Evolutionary conservation across 176 grass and related monocot species (phyloP).

Genomic region (Musa beccarii): DNA sequence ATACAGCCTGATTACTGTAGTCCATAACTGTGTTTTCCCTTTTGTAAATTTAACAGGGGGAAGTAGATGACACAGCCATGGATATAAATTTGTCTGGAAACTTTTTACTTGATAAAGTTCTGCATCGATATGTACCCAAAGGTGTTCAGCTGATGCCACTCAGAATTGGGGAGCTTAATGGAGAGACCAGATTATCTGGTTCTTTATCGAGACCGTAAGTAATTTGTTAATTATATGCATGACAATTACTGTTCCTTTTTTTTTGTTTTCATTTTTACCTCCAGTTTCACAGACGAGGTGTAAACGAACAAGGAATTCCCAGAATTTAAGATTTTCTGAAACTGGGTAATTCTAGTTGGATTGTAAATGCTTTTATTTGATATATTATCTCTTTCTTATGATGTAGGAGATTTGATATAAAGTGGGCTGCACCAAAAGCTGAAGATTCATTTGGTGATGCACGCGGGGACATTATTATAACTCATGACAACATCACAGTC

Average conservation of each 20-base stretch:
- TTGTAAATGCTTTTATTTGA: background rate
- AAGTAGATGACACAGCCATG: conserved; percentile 82
- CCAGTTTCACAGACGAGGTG: no score
- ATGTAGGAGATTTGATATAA: conserved; percentile 95
- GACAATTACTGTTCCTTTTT: background rate
- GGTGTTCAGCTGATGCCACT: conserved; percentile 63
- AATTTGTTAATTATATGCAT: conserved; percentile 13
- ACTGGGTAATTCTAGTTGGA: background rate
- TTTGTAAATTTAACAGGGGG: conserved; percentile 52
- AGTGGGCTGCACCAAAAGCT: conserved; percentile 93
- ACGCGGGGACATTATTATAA: conserved; percentile 82
- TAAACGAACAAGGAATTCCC: background rate
- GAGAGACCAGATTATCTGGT: conserved; percentile 96
- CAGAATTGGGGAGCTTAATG: conserved; percentile 94
- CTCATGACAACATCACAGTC: conserved; percentile 72
- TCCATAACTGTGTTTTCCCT: conserved; percentile 22
- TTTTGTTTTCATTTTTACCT: background rate
- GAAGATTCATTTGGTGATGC: conserved; percentile 97
- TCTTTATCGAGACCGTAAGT: conserved; percentile 87
- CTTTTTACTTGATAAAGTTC: conserved; percentile 88
- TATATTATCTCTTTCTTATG: background rate
- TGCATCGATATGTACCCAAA: conserved; percentile 65
- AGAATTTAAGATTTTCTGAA: background rate
- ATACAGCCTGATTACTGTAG: background rate
- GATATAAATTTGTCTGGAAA: conserved; percentile 97